phyloP scores from a whole-genome alignment of 345 rosid genomes.

The Syzygium oleosum region DNA sequence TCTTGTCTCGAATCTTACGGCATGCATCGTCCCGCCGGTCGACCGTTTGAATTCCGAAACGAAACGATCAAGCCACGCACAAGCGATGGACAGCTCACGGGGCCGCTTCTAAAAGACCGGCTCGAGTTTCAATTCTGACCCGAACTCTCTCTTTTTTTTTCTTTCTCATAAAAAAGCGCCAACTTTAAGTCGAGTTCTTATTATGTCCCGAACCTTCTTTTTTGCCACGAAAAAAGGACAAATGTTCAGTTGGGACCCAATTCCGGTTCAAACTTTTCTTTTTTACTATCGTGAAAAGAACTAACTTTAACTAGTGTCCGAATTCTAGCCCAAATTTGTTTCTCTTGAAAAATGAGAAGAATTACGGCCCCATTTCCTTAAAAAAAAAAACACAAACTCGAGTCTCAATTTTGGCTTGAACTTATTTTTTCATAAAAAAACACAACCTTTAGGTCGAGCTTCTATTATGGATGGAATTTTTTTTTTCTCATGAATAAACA shows the following conservation, averaged over 20 bases:
- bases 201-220: too few relatives aligned
- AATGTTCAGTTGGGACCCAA: background rate
- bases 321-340: background rate
- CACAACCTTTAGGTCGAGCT: background rate
- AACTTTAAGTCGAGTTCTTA: background rate
- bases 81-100: background rate
- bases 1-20: background rate
- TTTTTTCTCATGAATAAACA: background rate
- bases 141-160: too few relatives aligned
- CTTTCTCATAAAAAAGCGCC: too few relatives aligned
- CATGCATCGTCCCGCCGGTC: background rate
- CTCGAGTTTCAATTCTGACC: background rate
- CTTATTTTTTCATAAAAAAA: background rate
- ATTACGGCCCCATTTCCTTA: background rate
- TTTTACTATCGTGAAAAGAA: background rate
- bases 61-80: background rate
- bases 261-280: background rate
- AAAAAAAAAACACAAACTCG: background rate
- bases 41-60: background rate
- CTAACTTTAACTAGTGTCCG: background rate
- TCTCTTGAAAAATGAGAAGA: background rate
- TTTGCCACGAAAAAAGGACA: background rate
- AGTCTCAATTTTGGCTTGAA: rapidly evolving
- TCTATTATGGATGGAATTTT: background rate
- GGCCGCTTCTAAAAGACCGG: too few relatives aligned